Conservation (phyloP, 2,329 filamentous ascomycete genomes). For the Microsporum canis region DNA sequence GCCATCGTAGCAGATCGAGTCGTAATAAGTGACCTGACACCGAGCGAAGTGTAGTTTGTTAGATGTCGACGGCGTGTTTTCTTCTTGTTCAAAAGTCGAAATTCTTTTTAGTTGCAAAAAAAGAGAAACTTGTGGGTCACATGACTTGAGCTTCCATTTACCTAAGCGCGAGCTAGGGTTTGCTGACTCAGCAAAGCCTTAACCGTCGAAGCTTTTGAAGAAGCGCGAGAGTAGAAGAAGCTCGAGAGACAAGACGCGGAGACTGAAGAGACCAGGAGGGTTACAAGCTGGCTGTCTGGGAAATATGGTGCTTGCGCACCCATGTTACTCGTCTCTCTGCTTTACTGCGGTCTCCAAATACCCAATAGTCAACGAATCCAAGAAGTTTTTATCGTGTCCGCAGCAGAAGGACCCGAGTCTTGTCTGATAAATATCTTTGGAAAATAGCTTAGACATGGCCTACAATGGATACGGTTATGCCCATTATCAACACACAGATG, state of each 20-base stretch:
- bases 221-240: background rate
- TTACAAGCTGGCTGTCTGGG: background rate
- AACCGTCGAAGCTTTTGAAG: background rate
- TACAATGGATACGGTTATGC: conserved; percentile 13
- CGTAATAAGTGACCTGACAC: conserved; percentile 11
- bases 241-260: background rate
- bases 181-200: background rate
- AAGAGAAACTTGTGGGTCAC: conserved; percentile 14
- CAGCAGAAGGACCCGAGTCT: background rate
- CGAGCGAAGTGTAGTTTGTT: conserved; percentile 6
- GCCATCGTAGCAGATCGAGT: conserved; percentile 23
- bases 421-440: background rate
- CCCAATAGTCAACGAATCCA: background rate
- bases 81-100: conserved; percentile 5
- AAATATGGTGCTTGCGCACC: background rate
- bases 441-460: conserved; percentile 7
- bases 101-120: conserved; percentile 7
- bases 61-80: conserved; percentile 8
- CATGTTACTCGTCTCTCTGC: background rate
- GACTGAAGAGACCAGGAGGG: background rate
- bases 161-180: conserved; percentile 9
- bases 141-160: conserved; percentile 9
- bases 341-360: background rate
- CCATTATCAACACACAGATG: conserved; percentile 9
- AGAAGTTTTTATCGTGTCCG: background rate